Evolutionary conservation across 2,329 filamentous ascomycete species (phyloP), one percentile per base, ranked within the genome.

Genomic region (Coniochaeta sp.): DNA sequence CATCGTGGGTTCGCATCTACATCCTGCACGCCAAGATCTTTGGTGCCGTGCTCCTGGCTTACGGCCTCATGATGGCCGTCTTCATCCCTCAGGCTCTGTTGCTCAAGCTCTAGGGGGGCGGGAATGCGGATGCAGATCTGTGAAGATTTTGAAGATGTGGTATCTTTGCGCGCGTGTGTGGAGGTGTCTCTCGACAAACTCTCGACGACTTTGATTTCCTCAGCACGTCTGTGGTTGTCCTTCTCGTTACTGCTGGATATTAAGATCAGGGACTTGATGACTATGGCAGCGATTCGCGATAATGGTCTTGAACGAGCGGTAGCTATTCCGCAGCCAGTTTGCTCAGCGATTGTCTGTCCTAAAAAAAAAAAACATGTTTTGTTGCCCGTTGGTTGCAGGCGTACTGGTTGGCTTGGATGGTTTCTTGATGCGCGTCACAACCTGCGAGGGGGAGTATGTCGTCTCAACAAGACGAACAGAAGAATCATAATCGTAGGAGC

Each of bases 11-110:
- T 65, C 85, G 92, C 60, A 81, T 96, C 57, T 74, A 92, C 69
- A 87, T 89, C 75, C 81, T 95, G 34, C 89, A 91, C 67, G 76
- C 81, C 74, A 96, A 96, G 84, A 80, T 88, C 66, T 79, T 86
- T 63, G 72, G 78, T 36, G 79, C 91, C 60, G 72, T 79, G 56
- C 59, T 83, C 17, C 80, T 73, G 3, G 66, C 83, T 0, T 76
- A 77, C 17, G 83, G 86, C 67, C 70, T 86, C 1, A 62, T 84
- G 3, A 67, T 81, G 31, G 72, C 77, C 40, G 76, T 84, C 17
- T 62, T 85, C 1, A 66, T 69, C n/a, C 66, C 75, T 19, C 71
- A 56, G 54, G 31, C 19, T 34, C 31, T 56, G 31, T 31, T 56
- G 6, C 22, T 52, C 24, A 52, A 52, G 47, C 47, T 52, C 47